Evolutionary conservation across 257 asterid genomes (phyloP), one percentile per base, ranked within the genome.

Genomic region (Solanum gandarillasii): DNA sequence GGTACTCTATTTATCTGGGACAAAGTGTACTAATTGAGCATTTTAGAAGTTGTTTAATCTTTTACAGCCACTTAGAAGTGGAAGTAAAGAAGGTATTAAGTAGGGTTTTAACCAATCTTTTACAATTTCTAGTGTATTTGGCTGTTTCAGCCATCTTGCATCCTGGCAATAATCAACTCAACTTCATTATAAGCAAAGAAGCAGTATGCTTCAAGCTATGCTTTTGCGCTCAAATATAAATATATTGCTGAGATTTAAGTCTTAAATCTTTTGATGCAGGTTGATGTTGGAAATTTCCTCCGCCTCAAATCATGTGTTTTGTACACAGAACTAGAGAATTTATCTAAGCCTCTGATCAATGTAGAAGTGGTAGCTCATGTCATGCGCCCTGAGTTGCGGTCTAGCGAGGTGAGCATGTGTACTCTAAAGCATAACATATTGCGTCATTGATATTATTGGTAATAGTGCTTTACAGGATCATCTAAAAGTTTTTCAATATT

Each of bases 281-380:
- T 96, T 38, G 99, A 96, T 88, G 98, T 96, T 83, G 99, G 99
- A 83, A 94, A 95, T 91, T 96, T 96, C 87, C 98, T 96, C 46
- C 98, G 98, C 76, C 92, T 96, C 92, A 95, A 96, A 82, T 96
- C 99, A 13, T 93, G 96, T 60, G 96, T 96, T 88, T 70, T 96
- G 93, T 96, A 89, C 87, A 94, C 98, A 18, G 98, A 96, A 87
- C 96, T 91, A 31, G 97, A 94, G 86, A 91, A 93, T 87, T 92
- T 92, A 32, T 83, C 67, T 18, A 91, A 88, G 87, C 98, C 98
- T 82, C 85, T 93, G 92, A 96, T 96, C 60, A 95, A 96, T 43
- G 98, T 96, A 85, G 99, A 96, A 93, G 99, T 95, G 83, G 95
- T 92, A 10, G 99, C 99, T 86, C 98, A 94, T 88, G 99, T 96